These are phyloP conservation scores for Posidonia australis DNA, from an alignment of 106 monocot species.

Conservation along the genomic window DNA sequence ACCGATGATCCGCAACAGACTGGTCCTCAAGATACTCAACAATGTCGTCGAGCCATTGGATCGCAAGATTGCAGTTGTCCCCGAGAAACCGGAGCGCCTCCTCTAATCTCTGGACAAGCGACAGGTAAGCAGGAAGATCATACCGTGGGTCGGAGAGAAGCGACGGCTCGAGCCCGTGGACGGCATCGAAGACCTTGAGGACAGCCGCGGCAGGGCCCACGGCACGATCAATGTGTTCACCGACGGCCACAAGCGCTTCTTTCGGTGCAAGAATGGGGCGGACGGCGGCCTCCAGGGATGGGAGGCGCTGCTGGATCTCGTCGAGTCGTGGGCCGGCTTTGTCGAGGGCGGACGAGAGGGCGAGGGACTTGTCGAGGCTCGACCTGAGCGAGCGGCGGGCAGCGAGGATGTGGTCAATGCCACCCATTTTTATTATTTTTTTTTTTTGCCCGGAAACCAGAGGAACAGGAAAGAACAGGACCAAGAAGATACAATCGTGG, in stretches of 20 bases:
- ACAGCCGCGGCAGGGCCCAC: slow-evolving; percentile 21
- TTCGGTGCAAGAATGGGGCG: slow-evolving; percentile 9
- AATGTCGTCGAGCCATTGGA: slow-evolving; percentile 17
- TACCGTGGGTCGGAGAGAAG: slow-evolving; percentile 15
- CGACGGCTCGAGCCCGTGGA: slow-evolving; percentile 18
- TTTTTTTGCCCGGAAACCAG: too few species aligned
- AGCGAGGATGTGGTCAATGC: slow-evolving; percentile 24
- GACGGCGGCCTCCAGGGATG: slow-evolving; percentile 12
- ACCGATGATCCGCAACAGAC: slow-evolving; percentile 6
- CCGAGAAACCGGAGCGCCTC: slow-evolving; percentile 20
- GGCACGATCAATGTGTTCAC: slow-evolving; percentile 19
- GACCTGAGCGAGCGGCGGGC: slow-evolving; percentile 42
- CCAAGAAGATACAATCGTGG: neutral
- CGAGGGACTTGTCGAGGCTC: slow-evolving; percentile 34
- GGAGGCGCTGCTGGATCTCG: slow-evolving; percentile 11
- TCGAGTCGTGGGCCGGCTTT: slow-evolving; percentile 6
- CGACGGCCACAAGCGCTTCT: slow-evolving; percentile 7
- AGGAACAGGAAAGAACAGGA: neutral
- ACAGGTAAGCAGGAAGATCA: slow-evolving; percentile 9
- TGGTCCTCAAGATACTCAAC: slow-evolving; percentile 13
- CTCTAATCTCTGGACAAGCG: slow-evolving; percentile 14
- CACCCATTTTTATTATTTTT: neutral
- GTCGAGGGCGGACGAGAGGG: slow-evolving; percentile 28
- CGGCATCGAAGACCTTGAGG: slow-evolving; percentile 27
- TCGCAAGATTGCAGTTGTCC: slow-evolving; percentile 14